These are phyloP conservation scores for Fraxinus xanthoxyloides DNA, from an alignment of 305 asterid genomes.

Conservation along the genomic window DNA sequence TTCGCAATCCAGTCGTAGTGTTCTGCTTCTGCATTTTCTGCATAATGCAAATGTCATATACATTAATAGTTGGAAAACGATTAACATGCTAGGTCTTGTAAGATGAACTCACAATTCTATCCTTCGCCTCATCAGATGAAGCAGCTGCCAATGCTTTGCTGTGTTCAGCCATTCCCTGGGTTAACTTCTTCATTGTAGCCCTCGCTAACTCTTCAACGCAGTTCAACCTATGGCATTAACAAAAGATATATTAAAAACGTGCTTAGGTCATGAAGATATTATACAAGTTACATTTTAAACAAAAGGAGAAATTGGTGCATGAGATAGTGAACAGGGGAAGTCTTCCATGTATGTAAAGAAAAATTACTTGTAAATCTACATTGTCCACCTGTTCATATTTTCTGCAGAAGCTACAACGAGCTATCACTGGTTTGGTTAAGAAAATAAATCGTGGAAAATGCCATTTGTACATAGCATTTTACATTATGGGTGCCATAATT, in stretches of 20 bases:
- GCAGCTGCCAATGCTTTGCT: conserved; percentile 67
- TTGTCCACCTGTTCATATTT: not conserved
- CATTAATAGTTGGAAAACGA: not conserved
- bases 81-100: conserved; percentile 11
- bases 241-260: conserved; percentile 2
- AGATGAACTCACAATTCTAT: conserved; percentile 62
- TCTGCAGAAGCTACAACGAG: conserved; percentile 1
- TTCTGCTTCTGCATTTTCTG: conserved; percentile 87
- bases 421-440: not conserved
- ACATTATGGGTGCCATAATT: too few species aligned
- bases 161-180: conserved; percentile 77
- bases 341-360: not conserved
- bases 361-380: conserved; percentile 1
- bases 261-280: not conserved
- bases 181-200: conserved; percentile 70
- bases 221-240: conserved; percentile 52
- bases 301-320: not conserved
- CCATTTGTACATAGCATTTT: too few species aligned
- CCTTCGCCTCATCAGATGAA: conserved; percentile 80
- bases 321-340: not conserved
- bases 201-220: conserved; percentile 80
- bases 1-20: conserved; percentile 65
- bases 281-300: conserved; percentile 6
- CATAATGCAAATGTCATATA: conserved; percentile 24
- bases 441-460: not conserved